Base-by-base conservation (phyloP, 106 monocot species). In the Dendrobium officinale region DNA sequence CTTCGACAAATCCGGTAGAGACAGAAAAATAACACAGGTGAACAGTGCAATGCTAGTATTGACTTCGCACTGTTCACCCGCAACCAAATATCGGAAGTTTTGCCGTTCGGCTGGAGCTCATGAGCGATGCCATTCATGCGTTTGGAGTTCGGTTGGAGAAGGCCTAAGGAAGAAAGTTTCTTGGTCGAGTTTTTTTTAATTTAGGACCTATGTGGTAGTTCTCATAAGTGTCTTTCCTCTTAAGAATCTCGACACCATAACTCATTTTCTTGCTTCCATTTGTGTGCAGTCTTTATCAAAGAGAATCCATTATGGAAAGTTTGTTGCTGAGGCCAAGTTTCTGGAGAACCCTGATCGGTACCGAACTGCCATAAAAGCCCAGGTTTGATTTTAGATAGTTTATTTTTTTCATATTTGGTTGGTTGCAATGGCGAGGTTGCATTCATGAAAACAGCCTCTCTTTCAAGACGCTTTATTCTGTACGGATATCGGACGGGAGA, bases 301-400 rank as follows among this genome's bases (percentile, higher is more conserved):
- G 82, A 89, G 97, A 84, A 98, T 94, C 64, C 97, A 98, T 81
- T 95, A 98, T 77, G 97, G 94, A 5, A 98, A 94, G 81, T 98
- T 91, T 82, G 94, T 98, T 5, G 94, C 97, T n/a, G 97, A 98
- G 84, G 97, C 91, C 3, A 98, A 98, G 72, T 98, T 94, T 73
- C 90, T 26, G 24, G 97, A 85, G n/a, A 75, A 88, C 33, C 94
- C 94, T 61, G 89, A 80, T 55, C 74, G 79, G 54, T 98, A 91
- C 54, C 81, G 86, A 82, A 64, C 88, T 79, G 94, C 97, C 51
- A 98, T 98, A 45, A 92, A 75, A 88, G 89, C 91, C 47, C 94
- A 92, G 75, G 97, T 98, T 83, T 58, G 55, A 2, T 78, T 66
- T 44, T 31, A 42, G 6, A 1, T 44, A 11, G 9, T 74, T 42